Evolutionary conservation across 176 grass and related monocot species (phyloP), one percentile per base, ranked within the genome.

Genomic region (Pharus latifolius): DNA sequence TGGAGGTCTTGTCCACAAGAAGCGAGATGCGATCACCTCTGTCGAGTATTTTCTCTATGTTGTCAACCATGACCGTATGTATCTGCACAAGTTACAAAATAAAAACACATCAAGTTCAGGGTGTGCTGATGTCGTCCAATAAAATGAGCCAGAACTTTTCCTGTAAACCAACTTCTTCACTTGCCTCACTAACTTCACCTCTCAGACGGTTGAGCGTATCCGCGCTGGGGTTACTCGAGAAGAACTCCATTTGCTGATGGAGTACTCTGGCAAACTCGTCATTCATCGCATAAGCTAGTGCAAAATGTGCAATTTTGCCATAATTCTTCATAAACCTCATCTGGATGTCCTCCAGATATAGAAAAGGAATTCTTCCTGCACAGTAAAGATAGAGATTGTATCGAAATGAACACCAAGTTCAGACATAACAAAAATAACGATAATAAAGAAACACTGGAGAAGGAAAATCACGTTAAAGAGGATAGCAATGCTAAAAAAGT

Each of bases 291-390:
- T 98, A 98, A 22, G 94, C 94, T 23, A 98, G 77, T 2, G 94
- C 81, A 1, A 72, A 68, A 24, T 69, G 89, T 13, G 78, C 87
- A n/a, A 93, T 69, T 57, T 63, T 88, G 50, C 94, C 81, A 34
- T 98, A 98, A 47, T 98, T 93, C 68, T 98, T 98, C 81, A 98
- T 85, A 70, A 98, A 98, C 69, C 94, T 90, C 89, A 98, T 98
- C 63, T 93, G 94, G 64, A 98, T 91, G 72, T 98, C 94, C 72
- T 98, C 89, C 12, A 98, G 81, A 64, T 98, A 98, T 24, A 98
- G 74, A 51, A 93, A 98, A 49, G 94, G 94, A 35, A 98, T 62
- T 33, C 94, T 74, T 38, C 94, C 94, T 98, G 80, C 50, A 45
- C 29, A 51, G 31, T 27, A 63, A 82, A 50, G 22, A 34, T 37